Percentiles rank a stretch among this genome's conserved stretches.
These are phyloP conservation scores for Ballota nigra DNA, from an alignment of 257 asterid species.

Conservation along the genomic window DNA sequence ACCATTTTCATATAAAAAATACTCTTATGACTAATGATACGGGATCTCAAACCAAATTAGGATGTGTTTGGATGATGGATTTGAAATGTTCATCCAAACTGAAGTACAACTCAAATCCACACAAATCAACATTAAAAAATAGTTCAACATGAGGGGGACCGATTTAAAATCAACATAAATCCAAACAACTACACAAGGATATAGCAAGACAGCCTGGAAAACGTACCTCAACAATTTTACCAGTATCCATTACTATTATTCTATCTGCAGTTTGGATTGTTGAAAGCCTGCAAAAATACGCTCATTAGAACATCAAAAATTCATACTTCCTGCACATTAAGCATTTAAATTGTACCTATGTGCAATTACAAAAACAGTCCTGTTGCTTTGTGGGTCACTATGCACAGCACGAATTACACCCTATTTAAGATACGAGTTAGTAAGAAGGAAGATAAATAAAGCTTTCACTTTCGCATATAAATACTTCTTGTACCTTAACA, in stretches of 20 bases:
- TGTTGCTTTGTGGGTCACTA: slow-evolving; percentile 53
- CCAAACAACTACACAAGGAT: background rate
- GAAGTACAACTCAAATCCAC: background rate
- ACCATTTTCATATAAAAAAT: too few species aligned
- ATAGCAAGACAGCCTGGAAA: background rate
- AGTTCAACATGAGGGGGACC: background rate
- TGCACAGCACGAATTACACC: slow-evolving; percentile 68
- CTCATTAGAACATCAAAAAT: slow-evolving; percentile 16
- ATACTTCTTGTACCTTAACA: slow-evolving; percentile 54
- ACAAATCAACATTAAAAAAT: background rate
- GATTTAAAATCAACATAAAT: background rate
- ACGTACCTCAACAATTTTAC: slow-evolving; percentile 80
- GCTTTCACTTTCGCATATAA: background rate
- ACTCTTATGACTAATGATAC: too few species aligned
- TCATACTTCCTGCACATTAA: background rate
- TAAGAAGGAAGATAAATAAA: slow-evolving; percentile 16
- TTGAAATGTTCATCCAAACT: background rate
- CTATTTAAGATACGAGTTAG: slow-evolving; percentile 34
- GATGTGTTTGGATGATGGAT: background rate
- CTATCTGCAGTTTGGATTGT: slow-evolving; percentile 86
- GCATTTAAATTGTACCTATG: slow-evolving; percentile 53
- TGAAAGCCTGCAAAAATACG: slow-evolving; percentile 63
- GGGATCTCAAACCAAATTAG: background rate
- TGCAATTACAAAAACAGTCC: slow-evolving; percentile 81
- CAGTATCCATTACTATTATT: slow-evolving; percentile 82